Evolutionary conservation across 768 basidiomycete genomes (phyloP).

Genomic region (Hypholoma sublateritium): DNA sequence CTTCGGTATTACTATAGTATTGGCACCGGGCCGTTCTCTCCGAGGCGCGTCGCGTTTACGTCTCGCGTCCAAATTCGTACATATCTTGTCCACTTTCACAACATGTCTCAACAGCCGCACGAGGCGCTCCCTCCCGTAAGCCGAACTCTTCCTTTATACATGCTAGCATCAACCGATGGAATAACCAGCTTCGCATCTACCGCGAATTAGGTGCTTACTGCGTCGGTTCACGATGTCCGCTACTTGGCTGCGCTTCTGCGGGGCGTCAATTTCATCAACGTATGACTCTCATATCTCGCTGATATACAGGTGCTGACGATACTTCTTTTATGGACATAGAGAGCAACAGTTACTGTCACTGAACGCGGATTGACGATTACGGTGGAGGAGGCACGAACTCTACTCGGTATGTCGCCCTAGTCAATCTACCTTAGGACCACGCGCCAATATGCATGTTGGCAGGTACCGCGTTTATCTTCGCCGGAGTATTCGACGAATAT

Average conservation of each 20-base stretch:
- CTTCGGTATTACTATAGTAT: too few species aligned
- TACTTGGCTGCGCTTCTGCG: constrained; percentile 77
- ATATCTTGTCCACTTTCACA: too few species aligned
- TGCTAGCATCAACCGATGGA: constrained; percentile 9
- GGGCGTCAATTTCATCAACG: constrained; percentile 80
- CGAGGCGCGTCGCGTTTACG: too few species aligned
- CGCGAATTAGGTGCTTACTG: constrained; percentile 52
- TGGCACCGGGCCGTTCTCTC: too few species aligned
- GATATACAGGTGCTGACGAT: background rate
- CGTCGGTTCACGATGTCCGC: constrained; percentile 79
- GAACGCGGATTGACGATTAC: constrained; percentile 70
- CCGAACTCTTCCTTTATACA: background rate
- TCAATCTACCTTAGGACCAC: background rate
- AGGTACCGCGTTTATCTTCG: constrained; percentile 86
- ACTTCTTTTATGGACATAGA: constrained; percentile 49
- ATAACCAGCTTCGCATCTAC: constrained; percentile 5
- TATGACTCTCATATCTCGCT: constrained; percentile 34
- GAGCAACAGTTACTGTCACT: constrained; percentile 74
- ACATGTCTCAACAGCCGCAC: constrained; percentile 2
- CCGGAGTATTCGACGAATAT: constrained; percentile 80
- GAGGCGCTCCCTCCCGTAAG: constrained; percentile 23
- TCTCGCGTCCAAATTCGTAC: too few species aligned
- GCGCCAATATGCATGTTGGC: constrained; percentile 3
- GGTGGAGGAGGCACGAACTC: constrained; percentile 82
- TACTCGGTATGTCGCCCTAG: constrained; percentile 58